Evolutionary conservation across 177 flowering plant species (phyloP), one percentile per base, ranked within the genome.

Genomic region (Vitis hybrid): DNA sequence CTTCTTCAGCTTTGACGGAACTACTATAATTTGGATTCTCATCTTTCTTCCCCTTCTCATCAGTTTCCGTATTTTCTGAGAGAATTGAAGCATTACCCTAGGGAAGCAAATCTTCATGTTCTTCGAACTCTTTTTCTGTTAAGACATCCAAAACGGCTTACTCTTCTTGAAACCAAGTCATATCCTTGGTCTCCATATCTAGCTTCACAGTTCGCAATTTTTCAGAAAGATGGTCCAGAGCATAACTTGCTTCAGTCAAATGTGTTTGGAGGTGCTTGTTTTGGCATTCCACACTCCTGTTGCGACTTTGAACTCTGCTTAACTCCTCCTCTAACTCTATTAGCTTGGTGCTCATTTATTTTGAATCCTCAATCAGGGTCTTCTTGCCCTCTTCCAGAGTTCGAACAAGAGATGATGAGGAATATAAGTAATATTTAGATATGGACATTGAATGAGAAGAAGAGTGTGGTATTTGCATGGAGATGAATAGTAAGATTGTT

Each of bases 391-490:
- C 87, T 71, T 90, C 93, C 72, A 92, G 69, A 60, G 55, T 78
- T 45, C 33, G 74, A 55, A 95, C 74, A 20, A 85, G 80, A 79
- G 89, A 87, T 31, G 88, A 86, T 10, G 86, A 84, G 31, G 92
- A 86, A 10, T 31, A 64, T 11, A 70, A 70, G 51, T 77, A 66
- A 14, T 76, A 57, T 68, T 81, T 89, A n/a, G 92, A 89, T 66
- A 56, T 78, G 13, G 97, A 91, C 55, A 64, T 75, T 73, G 95
- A 91, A 84, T 80, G 90, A 76, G 98, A 93, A 76, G 95, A 91
- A 58, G 98, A 93, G 72, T 93, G 98, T 83, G 98, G 97, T 49
- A 93, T 93, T 68, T 93, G 98, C 87, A 91, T 93, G 98, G 98
- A 93, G 85, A 75, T 80, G 75, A 88, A 88, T 68, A 83, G 86